phyloP scores from a whole-genome alignment of 108 stramenopile species.

The Skeletonema menzelii region DNA sequence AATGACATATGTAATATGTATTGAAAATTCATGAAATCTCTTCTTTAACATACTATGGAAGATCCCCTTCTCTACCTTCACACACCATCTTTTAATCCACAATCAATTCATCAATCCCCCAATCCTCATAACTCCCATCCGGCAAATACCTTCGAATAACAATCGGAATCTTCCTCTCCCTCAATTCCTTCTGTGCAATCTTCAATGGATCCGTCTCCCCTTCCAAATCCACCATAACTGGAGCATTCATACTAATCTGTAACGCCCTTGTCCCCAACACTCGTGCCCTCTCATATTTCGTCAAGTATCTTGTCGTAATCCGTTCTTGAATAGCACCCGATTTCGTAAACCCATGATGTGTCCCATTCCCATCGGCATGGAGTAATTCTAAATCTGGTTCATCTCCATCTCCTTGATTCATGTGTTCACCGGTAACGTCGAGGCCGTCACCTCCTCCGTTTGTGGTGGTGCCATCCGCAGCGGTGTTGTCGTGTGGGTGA shows the following conservation, averaged over 20 bases:
- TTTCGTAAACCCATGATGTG: conserved; percentile 41
- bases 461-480: conserved; percentile 18
- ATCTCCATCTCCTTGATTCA: conserved; percentile 39
- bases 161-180: conserved; percentile 98
- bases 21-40: background rate
- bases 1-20: background rate
- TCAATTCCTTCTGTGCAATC: conserved; percentile 98
- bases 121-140: conserved; percentile 98
- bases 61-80: background rate
- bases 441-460: conserved; percentile 49
- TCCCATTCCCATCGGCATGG: conserved; percentile 45
- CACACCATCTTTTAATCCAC: conserved; percentile 58
- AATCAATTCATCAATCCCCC: conserved; percentile 96
- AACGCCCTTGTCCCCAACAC: conserved; percentile 98
- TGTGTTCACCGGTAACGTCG: conserved; percentile 77
- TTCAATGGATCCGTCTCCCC: conserved; percentile 98
- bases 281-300: conserved; percentile 98
- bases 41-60: background rate
- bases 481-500: conserved; percentile 33
- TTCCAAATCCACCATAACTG: conserved; percentile 98
- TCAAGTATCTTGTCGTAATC: conserved; percentile 95
- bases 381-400: conserved; percentile 50
- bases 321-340: conserved; percentile 54
- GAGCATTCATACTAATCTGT: conserved; percentile 99
- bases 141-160: conserved; percentile 97